Evolutionary conservation across 208 protist genomes (phyloP), one percentile per base, ranked within the genome.

Genomic region (Acanthamoeba culbertsoni): DNA sequence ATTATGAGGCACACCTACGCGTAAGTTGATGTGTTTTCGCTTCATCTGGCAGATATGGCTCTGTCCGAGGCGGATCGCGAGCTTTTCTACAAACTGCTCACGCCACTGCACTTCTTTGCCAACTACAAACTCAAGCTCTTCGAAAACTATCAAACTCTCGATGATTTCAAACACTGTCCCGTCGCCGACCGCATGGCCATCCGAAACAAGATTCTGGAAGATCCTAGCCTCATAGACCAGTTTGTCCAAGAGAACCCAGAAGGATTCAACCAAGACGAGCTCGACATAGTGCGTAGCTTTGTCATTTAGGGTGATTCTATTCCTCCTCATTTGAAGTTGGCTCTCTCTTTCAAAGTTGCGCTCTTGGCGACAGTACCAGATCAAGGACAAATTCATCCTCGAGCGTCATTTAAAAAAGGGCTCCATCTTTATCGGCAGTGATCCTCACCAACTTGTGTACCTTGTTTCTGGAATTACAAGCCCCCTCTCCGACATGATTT

Each of bases 61-160:
- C 71, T 82, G 26, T 82, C 71, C 16, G 71, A 82, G 28, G n/a
- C n/a, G 3, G 71, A 82, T 55, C 40, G 71, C n/a, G 71, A 82
- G 43, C 71, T 82, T 23, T 82, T 82, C 71, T 82, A 82, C 71
- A 82, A 55, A 43, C 40, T 82, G 26, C 71, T 82, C 71, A 82
- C 71, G 42, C 71, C 71, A 35, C 71, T 82, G 12, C 71, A 82
- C 23, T 82, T 82, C 45, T 82, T 55, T n/a, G 37, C 71, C 4
- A 82, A 82, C 35, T 35, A n/a, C 71, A 82, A 82, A 28, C 71
- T 55, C 71, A 55, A 14, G 12, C 42, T 82, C 10, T 48, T 82
- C 42, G 18, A 18, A 26, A 31, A 35, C 43, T 82, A 55, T n/a
- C 12, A 28, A 3, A 55, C 71, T 37, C 42, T 82, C 42, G 71